A percentile compares a stretch with the other conserved stretches of the same genome.
These are phyloP conservation scores for Lichenothelia convexa DNA, from an alignment of 495 filamentous ascomycete genomes.

Conservation along the genomic window DNA sequence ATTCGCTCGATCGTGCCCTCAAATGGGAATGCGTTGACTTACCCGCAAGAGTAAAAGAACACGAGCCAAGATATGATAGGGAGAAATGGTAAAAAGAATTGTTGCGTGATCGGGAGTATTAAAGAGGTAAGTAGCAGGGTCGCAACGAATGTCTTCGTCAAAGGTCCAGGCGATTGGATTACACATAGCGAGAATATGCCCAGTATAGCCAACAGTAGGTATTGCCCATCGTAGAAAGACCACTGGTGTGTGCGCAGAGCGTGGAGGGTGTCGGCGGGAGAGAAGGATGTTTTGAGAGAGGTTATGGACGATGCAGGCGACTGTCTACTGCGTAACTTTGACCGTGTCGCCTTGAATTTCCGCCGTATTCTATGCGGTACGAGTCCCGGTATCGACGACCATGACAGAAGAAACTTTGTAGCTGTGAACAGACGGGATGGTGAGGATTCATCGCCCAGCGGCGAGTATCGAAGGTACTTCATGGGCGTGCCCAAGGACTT, in stretches of 20 bases:
- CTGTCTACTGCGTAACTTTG: slow-evolving; percentile 51
- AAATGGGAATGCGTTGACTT: slow-evolving; percentile 23
- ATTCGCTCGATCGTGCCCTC: not conserved
- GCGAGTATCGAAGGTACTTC: too few species aligned
- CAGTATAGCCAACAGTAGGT: slow-evolving; percentile 51
- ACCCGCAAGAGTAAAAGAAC: slow-evolving; percentile 82
- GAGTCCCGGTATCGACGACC: slow-evolving; percentile 29
- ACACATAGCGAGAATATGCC: slow-evolving; percentile 68
- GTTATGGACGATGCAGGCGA: slow-evolving; percentile 56
- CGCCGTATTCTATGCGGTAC: slow-evolving; percentile 57
- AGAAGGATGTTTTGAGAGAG: slow-evolving; percentile 64
- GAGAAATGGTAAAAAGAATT: slow-evolving; percentile 79
- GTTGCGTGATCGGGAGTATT: slow-evolving; percentile 66
- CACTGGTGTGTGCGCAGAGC: slow-evolving; percentile 58
- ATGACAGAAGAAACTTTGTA: slow-evolving; percentile 17
- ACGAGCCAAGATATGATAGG: slow-evolving; percentile 70
- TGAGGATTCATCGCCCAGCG: too few species aligned
- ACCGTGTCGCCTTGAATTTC: slow-evolving; percentile 37
- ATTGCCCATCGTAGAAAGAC: slow-evolving; percentile 75
- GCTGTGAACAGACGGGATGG: slow-evolving; percentile 15
- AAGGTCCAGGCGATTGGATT: slow-evolving; percentile 50
- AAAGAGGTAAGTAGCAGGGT: slow-evolving; percentile 51
- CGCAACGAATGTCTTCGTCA: slow-evolving; percentile 51
- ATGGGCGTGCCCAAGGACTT: too few species aligned
- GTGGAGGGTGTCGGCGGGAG: slow-evolving; percentile 50